phyloP scores from a whole-genome alignment of 2,329 filamentous ascomycete species.

The Thyridium curvatum region DNA sequence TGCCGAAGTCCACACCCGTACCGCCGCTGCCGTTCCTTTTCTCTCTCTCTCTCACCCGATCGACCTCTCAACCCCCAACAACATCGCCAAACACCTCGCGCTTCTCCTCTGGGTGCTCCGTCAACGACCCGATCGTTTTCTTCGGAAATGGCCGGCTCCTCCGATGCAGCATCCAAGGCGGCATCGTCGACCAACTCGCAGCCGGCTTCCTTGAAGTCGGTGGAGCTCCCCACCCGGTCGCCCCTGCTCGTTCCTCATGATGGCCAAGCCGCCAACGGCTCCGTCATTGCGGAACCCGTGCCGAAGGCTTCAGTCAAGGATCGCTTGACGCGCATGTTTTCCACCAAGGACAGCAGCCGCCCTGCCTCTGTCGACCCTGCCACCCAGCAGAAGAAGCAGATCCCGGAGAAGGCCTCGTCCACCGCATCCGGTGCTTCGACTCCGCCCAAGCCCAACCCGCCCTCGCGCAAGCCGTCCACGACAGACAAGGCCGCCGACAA shows the following conservation, averaged over 20 bases:
- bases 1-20: too few species aligned
- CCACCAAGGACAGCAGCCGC: conserved; percentile 40
- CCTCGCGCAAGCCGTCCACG: conserved; percentile 35
- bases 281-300: conserved; percentile 18
- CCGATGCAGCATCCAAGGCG: conserved; percentile 18
- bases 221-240: conserved; percentile 31
- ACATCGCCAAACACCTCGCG: neutral
- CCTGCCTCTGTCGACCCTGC: conserved; percentile 17
- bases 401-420: conserved; percentile 7
- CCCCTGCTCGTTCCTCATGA: conserved; percentile 33
- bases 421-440: conserved; percentile 12
- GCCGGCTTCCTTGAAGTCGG: conserved; percentile 42
- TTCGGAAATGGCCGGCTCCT: conserved; percentile 21
- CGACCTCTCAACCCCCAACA: too few species aligned
- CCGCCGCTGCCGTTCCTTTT: too few species aligned
- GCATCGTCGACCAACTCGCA: conserved; percentile 40
- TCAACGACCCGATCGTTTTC: conserved; percentile 1
- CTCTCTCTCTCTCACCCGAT: too few species aligned
- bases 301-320: conserved; percentile 56
- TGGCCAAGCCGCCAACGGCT: conserved; percentile 17
- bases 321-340: conserved; percentile 60
- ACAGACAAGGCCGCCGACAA: conserved; percentile 30
- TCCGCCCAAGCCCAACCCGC: conserved; percentile 28
- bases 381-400: conserved; percentile 7
- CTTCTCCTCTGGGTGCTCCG: neutral